Percentiles rank a stretch among this genome's conserved stretches.
Evolutionary conservation across 257 asterid genomes (phyloP).

Genomic region (Eustoma russellianum): DNA sequence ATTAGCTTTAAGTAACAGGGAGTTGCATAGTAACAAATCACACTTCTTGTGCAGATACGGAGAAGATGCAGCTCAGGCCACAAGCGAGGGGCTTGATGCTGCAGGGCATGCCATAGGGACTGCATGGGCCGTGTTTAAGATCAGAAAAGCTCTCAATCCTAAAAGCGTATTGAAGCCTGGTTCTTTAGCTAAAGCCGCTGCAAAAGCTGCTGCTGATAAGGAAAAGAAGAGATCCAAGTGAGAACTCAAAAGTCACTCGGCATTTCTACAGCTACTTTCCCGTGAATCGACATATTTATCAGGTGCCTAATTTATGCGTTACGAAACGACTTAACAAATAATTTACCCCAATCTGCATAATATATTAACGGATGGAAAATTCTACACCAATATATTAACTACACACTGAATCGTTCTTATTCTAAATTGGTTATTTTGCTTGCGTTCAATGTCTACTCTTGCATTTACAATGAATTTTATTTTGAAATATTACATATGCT

Average conservation of each 20-base stretch:
- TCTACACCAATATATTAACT: no score
- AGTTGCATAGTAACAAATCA: not conserved
- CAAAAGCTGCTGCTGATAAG: slow-evolving; percentile 32
- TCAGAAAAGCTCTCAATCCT: slow-evolving; percentile 77
- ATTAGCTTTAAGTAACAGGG: not conserved
- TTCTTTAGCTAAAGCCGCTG: slow-evolving; percentile 51
- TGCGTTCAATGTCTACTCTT: no score
- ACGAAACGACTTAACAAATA: no score
- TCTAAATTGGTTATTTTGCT: no score
- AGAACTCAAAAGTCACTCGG: not conserved
- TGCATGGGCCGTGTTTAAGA: slow-evolving; percentile 88
- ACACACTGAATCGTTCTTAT: no score
- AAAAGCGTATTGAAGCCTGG: slow-evolving; percentile 55
- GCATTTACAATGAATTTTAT: no score
- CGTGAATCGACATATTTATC: no score
- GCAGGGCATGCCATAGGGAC: slow-evolving; percentile 89
- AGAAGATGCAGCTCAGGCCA: slow-evolving; percentile 80
- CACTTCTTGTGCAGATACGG: slow-evolving; percentile 53
- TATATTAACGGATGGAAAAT: no score
- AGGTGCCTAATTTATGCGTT: no score
- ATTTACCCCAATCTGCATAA: no score
- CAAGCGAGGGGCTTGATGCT: slow-evolving; percentile 78
- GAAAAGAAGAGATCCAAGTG: slow-evolving; percentile 42
- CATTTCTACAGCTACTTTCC: no score
- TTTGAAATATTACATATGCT: no score